Conservation (phyloP, 1,284 basidiomycete genomes). For the Cutaneotrichosporon dermatis region DNA sequence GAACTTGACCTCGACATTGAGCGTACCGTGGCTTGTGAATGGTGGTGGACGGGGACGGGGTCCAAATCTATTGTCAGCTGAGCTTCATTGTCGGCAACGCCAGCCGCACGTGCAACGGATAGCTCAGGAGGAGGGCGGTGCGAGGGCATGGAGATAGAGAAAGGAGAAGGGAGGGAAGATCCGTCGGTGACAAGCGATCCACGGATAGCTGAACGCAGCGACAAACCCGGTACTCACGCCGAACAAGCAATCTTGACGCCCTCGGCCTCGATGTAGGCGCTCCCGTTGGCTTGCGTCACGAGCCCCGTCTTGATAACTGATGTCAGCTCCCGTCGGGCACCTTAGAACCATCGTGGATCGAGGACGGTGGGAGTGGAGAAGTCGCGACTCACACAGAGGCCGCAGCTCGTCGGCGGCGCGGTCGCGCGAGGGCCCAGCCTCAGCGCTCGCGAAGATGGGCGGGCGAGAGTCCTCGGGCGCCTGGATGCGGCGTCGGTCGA, state of each 20-base stretch:
- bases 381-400: slow-evolving; percentile 63
- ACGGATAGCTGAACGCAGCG: too few relatives aligned
- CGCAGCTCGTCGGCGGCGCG: slow-evolving; percentile 61
- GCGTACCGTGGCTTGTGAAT: slow-evolving; percentile 77
- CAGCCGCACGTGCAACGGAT: too few relatives aligned
- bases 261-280: slow-evolving; percentile 85
- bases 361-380: neutral
- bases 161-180: too few relatives aligned
- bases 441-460: slow-evolving; percentile 55
- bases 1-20: slow-evolving; percentile 96
- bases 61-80: slow-evolving; percentile 67
- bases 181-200: too few relatives aligned
- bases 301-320: slow-evolving; percentile 85
- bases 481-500: slow-evolving; percentile 80
- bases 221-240: slow-evolving; percentile 57
- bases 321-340: slow-evolving; percentile 4
- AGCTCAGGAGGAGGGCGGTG: too few relatives aligned
- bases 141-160: too few relatives aligned
- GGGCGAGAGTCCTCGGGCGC: slow-evolving; percentile 76
- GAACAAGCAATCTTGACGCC: slow-evolving; percentile 87
- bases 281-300: slow-evolving; percentile 88
- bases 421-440: slow-evolving; percentile 42
- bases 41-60: slow-evolving; percentile 63
- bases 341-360: too few relatives aligned
- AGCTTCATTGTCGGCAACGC: too few relatives aligned